These are phyloP conservation scores for Magnusiomyces paraingens DNA, from an alignment of 1,139 yeast species.

Conservation along the genomic window DNA sequence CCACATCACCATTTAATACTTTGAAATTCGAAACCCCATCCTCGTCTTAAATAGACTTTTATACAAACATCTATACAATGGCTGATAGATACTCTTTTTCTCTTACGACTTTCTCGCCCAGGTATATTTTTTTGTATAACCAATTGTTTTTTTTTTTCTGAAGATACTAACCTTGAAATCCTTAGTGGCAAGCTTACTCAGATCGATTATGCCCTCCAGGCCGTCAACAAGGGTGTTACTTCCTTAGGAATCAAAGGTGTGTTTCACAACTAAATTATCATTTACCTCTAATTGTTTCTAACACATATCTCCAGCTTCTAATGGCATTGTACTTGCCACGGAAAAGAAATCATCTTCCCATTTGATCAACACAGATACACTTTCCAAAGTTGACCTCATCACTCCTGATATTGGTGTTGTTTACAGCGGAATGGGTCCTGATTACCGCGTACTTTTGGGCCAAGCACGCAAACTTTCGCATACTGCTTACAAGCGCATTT, in stretches of 20 bases:
- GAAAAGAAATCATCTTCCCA: slow-evolving; percentile 85
- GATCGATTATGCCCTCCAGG: slow-evolving; percentile 95
- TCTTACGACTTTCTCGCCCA: slow-evolving; percentile 91
- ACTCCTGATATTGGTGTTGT: slow-evolving; percentile 97
- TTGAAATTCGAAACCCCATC: background rate
- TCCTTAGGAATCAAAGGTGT: slow-evolving; percentile 80
- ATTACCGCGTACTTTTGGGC: slow-evolving; percentile 89
- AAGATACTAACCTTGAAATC: slow-evolving; percentile 4
- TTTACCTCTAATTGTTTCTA: background rate
- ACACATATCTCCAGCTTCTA: slow-evolving; percentile 48
- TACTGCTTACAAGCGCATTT: slow-evolving; percentile 83
- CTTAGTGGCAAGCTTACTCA: slow-evolving; percentile 91
- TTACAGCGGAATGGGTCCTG: slow-evolving; percentile 99
- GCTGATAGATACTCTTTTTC: slow-evolving; percentile 98
- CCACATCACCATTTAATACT: background rate
- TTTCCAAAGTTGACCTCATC: slow-evolving; percentile 71
- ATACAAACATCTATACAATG: slow-evolving; percentile 39
- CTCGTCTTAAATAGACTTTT: background rate
- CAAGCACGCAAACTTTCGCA: slow-evolving; percentile 91
- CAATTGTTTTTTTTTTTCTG: background rate
- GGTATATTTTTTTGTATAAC: slow-evolving; percentile 44
- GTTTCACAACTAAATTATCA: slow-evolving; percentile 5
- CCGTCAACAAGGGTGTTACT: slow-evolving; percentile 97
- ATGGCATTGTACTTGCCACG: slow-evolving; percentile 95
- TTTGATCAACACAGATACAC: slow-evolving; percentile 66